Base-by-base conservation (phyloP, 176 grass and related monocot species). In the Lolium perenne region DNA sequence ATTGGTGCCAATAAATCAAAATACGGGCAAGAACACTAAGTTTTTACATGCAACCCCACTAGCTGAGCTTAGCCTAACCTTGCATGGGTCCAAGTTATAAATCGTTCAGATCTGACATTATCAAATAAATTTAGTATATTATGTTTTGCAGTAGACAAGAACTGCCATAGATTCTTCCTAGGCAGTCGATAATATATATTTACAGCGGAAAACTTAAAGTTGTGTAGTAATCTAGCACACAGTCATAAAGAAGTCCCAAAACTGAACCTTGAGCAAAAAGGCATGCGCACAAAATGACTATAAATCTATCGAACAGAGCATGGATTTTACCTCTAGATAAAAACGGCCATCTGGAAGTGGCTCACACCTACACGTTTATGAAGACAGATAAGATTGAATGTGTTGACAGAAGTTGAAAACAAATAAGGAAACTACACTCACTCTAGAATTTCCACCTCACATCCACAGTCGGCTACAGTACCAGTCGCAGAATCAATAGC, bases 361-460 rank as follows among this genome's bases (percentile, higher is more conserved):
- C 65, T 99, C 90, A 15, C 94, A 99, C 92, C 97, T 99, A 85
- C 22, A 86, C 54, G 78, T 84, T 82, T 78, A 86, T 77, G 69
- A 75, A 55, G 50, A 66, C 56, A 72, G n/a, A 65, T 84, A 67
- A 91, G 74, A 72, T 22, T 62, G 16, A 48, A 91, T 49, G 38
- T 79, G 80, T 48, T 82, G 26, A 68, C 22, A 78, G 32, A 23
- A 77, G 69, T 83, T 20, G 32, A 48, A 81, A 58, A 72, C 6
- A 74, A 88, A 88, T 80, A 80, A 85, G 60, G 4, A 87, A 50
- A 29, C 21, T 47, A 79, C 51, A 92, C 93, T 95, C 82, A 99
- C 97, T 96, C 97, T 22, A 94, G 81, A 94, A 99, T 94, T 93
- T 99, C 97, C 70, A 99, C 97, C 91, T 96, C 97, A 90, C 94